Evolutionary conservation across 2,329 filamentous ascomycete genomes (phyloP).

Genomic region (Calonectria pseudoreteaudii): DNA sequence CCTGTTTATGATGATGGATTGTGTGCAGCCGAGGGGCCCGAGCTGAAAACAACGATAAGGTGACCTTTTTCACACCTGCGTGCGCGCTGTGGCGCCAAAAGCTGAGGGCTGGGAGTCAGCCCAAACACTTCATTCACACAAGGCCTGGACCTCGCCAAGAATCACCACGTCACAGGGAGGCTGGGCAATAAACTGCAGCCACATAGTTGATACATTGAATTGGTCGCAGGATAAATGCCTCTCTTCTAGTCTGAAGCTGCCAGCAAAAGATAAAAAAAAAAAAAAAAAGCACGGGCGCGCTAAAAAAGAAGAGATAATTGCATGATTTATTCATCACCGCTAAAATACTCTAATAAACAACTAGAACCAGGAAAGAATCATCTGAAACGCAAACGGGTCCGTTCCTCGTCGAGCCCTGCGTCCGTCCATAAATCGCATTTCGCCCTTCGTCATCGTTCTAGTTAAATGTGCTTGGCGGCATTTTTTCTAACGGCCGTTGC

Average conservation of each 20-base stretch:
- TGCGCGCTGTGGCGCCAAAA: neutral
- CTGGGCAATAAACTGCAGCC: neutral
- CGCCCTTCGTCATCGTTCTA: neutral
- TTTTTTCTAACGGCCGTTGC: neutral
- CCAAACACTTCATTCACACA: neutral
- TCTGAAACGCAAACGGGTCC: neutral
- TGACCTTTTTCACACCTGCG: neutral
- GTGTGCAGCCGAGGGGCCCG: neutral
- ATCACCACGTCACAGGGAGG: neutral
- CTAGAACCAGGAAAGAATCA: constrained; percentile 1
- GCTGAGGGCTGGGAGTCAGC: neutral
- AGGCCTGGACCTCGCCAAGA: neutral
- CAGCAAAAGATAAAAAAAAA: too few relatives aligned
- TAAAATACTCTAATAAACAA: neutral
- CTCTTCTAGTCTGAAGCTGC: too few relatives aligned
- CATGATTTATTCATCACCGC: neutral
- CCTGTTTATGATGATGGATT: neutral
- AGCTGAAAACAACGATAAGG: neutral
- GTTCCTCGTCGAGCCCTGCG: neutral
- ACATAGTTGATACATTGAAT: neutral
- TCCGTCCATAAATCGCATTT: neutral
- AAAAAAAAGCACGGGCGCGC: neutral
- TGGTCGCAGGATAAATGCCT: neutral
- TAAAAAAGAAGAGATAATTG: neutral
- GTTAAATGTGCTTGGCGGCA: neutral